A percentile compares a stretch with the other conserved stretches of the same genome.
These are phyloP conservation scores for Rhodomyrtus tomentosa DNA, from an alignment of 345 rosid genomes.

Conservation along the genomic window DNA sequence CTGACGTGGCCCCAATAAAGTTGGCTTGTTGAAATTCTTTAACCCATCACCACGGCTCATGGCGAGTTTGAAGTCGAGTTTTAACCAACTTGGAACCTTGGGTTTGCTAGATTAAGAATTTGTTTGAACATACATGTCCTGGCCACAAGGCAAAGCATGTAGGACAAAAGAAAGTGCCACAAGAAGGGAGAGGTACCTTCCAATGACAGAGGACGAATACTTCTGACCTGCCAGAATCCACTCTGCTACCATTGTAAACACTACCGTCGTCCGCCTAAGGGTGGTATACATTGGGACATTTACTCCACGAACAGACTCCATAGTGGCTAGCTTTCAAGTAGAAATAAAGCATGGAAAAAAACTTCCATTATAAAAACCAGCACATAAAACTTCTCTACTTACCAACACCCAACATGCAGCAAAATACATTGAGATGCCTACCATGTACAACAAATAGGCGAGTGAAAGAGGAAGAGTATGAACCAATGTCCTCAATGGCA, in stretches of 20 bases:
- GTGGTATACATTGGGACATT: constrained; percentile 99
- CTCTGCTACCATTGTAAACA: constrained; percentile 89
- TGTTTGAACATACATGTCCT: neutral
- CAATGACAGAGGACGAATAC: constrained; percentile 56
- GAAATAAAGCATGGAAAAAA: constrained; percentile 8
- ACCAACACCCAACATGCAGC: neutral
- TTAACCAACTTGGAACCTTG: neutral
- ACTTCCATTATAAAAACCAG: neutral
- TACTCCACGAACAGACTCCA: constrained; percentile 96
- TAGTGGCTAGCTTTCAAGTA: constrained; percentile 66
- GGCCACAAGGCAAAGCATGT: neutral
- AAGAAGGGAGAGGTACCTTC: constrained; percentile 33
- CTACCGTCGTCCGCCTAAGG: constrained; percentile 90
- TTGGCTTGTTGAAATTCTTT: neutral
- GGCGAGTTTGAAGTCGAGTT: neutral
- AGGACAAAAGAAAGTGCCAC: neutral
- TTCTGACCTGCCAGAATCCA: constrained; percentile 70
- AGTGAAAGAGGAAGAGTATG: constrained; percentile 71
- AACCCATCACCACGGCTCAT: neutral
- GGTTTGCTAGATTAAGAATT: neutral
- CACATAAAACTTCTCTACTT: neutral
- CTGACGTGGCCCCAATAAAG: neutral
- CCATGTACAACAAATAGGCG: constrained; percentile 92
- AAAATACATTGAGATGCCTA: constrained; percentile 12
- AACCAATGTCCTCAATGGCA: constrained; percentile 54